phyloP scores from a whole-genome alignment of 768 basidiomycete genomes.

The Pleurotus tuoliensis region DNA sequence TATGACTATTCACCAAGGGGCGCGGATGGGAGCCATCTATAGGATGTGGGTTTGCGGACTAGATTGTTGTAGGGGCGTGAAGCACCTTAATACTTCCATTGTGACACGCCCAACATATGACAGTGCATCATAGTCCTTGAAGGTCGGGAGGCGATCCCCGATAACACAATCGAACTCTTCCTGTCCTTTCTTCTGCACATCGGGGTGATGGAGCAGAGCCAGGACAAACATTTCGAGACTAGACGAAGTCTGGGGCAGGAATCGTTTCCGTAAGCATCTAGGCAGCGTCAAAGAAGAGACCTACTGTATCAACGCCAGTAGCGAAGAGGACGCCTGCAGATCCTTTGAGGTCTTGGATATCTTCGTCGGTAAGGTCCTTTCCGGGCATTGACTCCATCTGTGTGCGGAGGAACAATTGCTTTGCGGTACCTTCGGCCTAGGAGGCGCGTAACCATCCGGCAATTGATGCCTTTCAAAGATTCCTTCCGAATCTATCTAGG shows the following conservation, averaged over 20 bases:
- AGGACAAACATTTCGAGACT: conserved; percentile 17
- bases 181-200: conserved; percentile 23
- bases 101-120: conserved; percentile 23
- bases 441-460: neutral
- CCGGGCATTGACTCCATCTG: conserved; percentile 7
- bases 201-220: conserved; percentile 24
- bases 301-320: conserved; percentile 35
- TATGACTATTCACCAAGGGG: conserved; percentile 12
- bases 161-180: conserved; percentile 24
- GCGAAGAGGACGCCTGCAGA: conserved; percentile 27
- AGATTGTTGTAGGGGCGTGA: too few relatives aligned
- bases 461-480: too few relatives aligned
- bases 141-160: conserved; percentile 22
- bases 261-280: neutral
- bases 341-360: conserved; percentile 18
- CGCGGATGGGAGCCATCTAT: conserved; percentile 15
- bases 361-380: neutral
- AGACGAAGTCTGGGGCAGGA: conserved; percentile 3
- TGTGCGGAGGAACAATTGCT: conserved; percentile 13
- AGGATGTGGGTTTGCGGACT: neutral
- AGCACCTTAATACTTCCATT: conserved; percentile 19
- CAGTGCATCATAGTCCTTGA: conserved; percentile 19
- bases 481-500: too few relatives aligned
- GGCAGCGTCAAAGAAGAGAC: neutral
- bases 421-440: conserved; percentile 12